Base-by-base conservation (phyloP, 2,329 filamentous ascomycete species). In the Arthroderma uncinatum region DNA sequence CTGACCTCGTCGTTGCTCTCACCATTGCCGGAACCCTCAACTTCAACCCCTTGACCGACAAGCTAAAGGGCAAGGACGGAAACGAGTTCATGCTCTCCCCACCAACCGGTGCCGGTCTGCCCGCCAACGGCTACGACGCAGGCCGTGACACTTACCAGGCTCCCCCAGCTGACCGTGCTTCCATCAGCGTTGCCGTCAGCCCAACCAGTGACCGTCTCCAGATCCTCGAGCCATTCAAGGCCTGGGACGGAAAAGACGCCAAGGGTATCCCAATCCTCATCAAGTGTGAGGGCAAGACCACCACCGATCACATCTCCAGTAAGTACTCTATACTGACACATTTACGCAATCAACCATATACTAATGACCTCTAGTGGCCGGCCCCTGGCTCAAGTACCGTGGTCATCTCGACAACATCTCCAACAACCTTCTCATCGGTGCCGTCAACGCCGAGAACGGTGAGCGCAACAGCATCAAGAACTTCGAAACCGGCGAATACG, bases 381-480 rank as follows among this genome's bases (percentile, higher is more conserved):
- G 91, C 64, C 90, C 91, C 61, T 95, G 91, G 91, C 80, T 97
- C 74, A 96, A 96, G 82, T 97, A 96, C 83, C 89, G 92, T 82
- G 92, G 92, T 62, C 92, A 97, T 73, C 82, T 97, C 69, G 92
- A 96, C 83, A 97, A 97, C 83, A 96, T 97, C 78, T 96, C 91
- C 72, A 96, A 97, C 85, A 97, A 97, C 83, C 95, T 96, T 89
- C 78, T 97, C 74, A 96, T 97, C 67, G 92, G 92, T 78, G 93
- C 93, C 69, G 89, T 90, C 78, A 98, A 96, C 78, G 85, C 86
- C 68, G 91, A 87, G 70, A 98, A 97, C 77, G 89, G 86, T 60
- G 89, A 97, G 80, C 91, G 90, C 68, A 98, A 98, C 84, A 95
- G 94, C 82, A 79, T 98, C 74, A 86, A 89, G 82, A 96, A 98